Evolutionary conservation across 768 basidiomycete species (phyloP), one percentile per base, ranked within the genome.

Genomic region (Lentinula raphanica): DNA sequence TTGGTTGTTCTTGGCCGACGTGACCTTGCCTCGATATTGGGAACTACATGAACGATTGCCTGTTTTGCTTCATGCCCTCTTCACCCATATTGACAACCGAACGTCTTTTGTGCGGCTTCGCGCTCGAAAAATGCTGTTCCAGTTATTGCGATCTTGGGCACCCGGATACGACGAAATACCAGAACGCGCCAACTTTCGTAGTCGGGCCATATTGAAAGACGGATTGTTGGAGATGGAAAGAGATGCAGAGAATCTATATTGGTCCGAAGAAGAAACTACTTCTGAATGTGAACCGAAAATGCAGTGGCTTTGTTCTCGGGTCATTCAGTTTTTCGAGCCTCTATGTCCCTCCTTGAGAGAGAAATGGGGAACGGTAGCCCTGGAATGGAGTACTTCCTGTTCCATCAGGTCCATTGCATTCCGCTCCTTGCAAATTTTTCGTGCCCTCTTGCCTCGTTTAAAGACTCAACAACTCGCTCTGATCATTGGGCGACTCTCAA

Each of bases 371-470:
- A 86, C 86, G 2, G 62, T 94, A 29, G 89, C 91, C 9, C 72
- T 97, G 58, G 73, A 78, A 28, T 97, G 95, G 87, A 88, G 92
- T 3, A 94, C 92, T 12, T 79, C 87, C 1, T 96, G 93, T 65
- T 88, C 91, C 15, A 92, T 93, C 60, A 85, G 92, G 48, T 84
- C 86, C 38, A 85, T 86, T 19, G 93, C 95, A 2, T 92, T 90
- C 72, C 82, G 94, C 31, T 95, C 94, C 9, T 76, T 97, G 59
- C 94, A 97, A 68, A 77, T 94, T n/a, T 94, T 92, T 72, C 86
- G 92, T 36, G 83, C 88, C 1, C 75, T 97, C 21, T 82, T 85
- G 66, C 88, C 92, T 0, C 76, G 80, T 27, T 79, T 92, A 39
- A 85, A 83, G 54, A 82, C 86, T 58, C 72, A 78, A 7, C 87